Conservation (phyloP, 805 yeast species). For the Saccharomyces eubayanus region DNA sequence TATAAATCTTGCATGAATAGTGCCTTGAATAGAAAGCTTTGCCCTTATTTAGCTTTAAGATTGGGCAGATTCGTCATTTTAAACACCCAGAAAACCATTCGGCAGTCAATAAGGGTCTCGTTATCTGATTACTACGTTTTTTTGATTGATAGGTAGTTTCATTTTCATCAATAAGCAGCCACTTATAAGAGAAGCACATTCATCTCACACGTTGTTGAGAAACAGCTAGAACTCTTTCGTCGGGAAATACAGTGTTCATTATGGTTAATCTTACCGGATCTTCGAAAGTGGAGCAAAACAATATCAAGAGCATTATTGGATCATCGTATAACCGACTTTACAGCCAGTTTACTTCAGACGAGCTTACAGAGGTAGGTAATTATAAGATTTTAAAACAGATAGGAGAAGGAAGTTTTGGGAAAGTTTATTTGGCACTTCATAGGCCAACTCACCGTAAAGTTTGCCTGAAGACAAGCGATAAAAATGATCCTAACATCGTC, state of each 20-base stretch:
- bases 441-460: conserved; percentile 64
- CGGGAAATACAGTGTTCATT: background rate
- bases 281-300: conserved; percentile 25
- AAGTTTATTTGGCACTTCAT: conserved; percentile 79
- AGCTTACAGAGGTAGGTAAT: conserved; percentile 66
- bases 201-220: background rate
- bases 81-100: background rate
- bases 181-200: background rate
- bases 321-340: conserved; percentile 57
- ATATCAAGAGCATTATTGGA: conserved; percentile 38
- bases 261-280: background rate
- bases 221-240: background rate
- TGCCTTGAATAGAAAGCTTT: background rate
- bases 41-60: background rate
- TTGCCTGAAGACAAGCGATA: conserved; percentile 73
- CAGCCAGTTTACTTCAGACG: conserved; percentile 38
- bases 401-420: conserved; percentile 91
- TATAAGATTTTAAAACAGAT: conserved; percentile 64
- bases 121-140: background rate
- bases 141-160: background rate
- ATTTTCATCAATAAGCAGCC: background rate
- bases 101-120: background rate
- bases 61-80: background rate
- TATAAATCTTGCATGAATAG: background rate
- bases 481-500: conserved; percentile 76